Conservation (phyloP, 2,329 filamentous ascomycete genomes). For the Fusarium annulatum region DNA sequence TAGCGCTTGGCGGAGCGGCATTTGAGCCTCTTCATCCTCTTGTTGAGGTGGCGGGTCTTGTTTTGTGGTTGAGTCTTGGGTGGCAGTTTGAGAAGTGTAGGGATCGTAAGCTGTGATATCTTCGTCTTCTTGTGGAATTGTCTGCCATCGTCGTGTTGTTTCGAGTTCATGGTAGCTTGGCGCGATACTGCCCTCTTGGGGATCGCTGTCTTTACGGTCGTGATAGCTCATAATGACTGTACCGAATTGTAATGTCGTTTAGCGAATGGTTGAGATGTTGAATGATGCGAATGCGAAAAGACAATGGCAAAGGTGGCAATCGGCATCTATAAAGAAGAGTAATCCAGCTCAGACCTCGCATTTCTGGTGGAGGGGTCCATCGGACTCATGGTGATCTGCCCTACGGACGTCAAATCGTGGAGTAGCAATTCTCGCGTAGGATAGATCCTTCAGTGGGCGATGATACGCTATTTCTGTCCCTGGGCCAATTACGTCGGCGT, state of each 20-base stretch:
- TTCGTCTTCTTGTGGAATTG: constrained; percentile 10
- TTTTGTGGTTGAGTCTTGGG: not conserved
- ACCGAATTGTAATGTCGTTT: not conserved
- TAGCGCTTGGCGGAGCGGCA: constrained; percentile 43
- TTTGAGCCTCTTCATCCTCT: constrained; percentile 23
- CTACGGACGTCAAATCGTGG: not conserved
- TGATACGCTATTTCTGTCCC: not conserved
- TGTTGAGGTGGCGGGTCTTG: not conserved
- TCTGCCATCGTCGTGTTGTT: constrained; percentile 3
- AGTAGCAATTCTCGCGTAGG: not conserved
- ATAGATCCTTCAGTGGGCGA: not conserved
- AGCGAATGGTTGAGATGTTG: not conserved
- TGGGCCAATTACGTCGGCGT: not conserved
- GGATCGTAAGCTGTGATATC: constrained; percentile 16
- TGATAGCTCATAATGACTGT: constrained; percentile 2
- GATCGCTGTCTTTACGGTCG: constrained; percentile 6
- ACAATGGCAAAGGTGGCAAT: not conserved
- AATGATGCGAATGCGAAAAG: not conserved
- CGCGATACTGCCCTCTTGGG: not conserved
- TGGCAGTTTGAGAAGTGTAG: not conserved
- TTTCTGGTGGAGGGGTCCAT: not conserved
- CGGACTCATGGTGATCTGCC: constrained; percentile 11
- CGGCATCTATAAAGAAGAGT: not conserved
- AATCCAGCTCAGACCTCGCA: not conserved
- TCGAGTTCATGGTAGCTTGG: constrained; percentile 29